Conservation (phyloP, 805 yeast species). For the Isabelozyma rhagii region DNA sequence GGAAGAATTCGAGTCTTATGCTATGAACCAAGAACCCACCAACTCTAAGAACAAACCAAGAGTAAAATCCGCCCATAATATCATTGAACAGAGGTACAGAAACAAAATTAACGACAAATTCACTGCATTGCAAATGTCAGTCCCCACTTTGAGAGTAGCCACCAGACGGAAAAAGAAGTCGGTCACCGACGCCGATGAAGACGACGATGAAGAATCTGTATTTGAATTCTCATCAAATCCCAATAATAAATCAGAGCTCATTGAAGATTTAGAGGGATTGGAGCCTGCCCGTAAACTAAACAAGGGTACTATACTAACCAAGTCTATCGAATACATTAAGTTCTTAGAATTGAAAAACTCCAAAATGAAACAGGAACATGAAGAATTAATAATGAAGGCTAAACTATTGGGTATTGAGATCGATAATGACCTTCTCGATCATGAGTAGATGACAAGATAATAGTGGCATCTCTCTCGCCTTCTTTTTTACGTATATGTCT, state of each 20-base stretch:
- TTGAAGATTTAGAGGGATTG: conserved; percentile 62
- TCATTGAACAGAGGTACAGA: conserved; percentile 42
- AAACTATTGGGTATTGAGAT: conserved; percentile 29
- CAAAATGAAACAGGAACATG: conserved; percentile 49
- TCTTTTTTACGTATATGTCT: not conserved
- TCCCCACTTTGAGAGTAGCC: conserved; percentile 35
- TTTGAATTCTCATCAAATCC: conserved; percentile 1
- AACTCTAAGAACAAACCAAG: conserved; percentile 10
- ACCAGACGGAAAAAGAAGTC: conserved; percentile 19
- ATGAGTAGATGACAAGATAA: not conserved
- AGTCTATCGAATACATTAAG: conserved; percentile 76
- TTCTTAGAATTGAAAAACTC: conserved; percentile 64
- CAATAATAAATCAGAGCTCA: not conserved
- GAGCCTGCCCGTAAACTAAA: conserved; percentile 73
- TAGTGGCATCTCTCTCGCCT: too few relatives aligned
- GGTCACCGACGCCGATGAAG: conserved; percentile 8
- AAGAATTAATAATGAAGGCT: conserved; percentile 40
- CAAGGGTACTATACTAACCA: conserved; percentile 73
- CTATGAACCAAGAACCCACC: conserved; percentile 32
- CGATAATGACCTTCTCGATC: conserved; percentile 2
- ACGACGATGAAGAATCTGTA: conserved; percentile 9
- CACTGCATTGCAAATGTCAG: conserved; percentile 33
- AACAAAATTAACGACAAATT: conserved; percentile 42
- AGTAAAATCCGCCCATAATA: conserved; percentile 35
- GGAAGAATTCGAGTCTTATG: conserved; percentile 29